These are phyloP conservation scores for Talaromyces sp. DNA, from an alignment of 2,329 filamentous ascomycete species.

Conservation along the genomic window DNA sequence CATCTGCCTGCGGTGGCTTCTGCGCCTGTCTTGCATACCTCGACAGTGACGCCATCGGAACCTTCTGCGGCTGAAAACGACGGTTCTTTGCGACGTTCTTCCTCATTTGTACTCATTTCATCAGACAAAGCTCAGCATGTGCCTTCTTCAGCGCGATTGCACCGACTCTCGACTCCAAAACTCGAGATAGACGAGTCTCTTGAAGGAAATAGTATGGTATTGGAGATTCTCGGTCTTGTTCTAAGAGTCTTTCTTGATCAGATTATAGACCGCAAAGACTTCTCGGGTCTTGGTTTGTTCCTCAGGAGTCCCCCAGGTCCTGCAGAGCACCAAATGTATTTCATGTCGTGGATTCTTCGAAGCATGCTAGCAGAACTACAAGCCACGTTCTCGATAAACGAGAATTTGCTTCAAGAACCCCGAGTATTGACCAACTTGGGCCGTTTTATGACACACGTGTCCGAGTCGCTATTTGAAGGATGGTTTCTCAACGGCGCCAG, in stretches of 20 bases:
- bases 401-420: constrained; percentile 71
- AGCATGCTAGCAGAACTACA: constrained; percentile 68
- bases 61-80: constrained; percentile 42
- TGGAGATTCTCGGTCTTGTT: constrained; percentile 71
- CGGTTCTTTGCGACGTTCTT: constrained; percentile 68
- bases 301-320: constrained; percentile 87
- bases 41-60: constrained; percentile 51
- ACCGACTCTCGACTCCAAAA: constrained; percentile 58
- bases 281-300: constrained; percentile 78
- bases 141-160: constrained; percentile 59
- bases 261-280: constrained; percentile 80
- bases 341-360: constrained; percentile 82
- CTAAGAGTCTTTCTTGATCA: constrained; percentile 81
- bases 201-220: constrained; percentile 65
- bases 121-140: constrained; percentile 57
- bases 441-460: constrained; percentile 72
- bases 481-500: constrained; percentile 92
- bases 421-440: constrained; percentile 81
- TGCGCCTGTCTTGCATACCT: constrained; percentile 68
- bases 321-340: constrained; percentile 89
- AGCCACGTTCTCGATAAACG: constrained; percentile 64
- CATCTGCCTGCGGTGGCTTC: constrained; percentile 67
- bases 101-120: constrained; percentile 86
- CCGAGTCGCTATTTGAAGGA: constrained; percentile 89
- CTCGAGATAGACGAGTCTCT: constrained; percentile 40